Conservation (phyloP, 805 yeast species). For the Sugiyamaella marilandica region DNA sequence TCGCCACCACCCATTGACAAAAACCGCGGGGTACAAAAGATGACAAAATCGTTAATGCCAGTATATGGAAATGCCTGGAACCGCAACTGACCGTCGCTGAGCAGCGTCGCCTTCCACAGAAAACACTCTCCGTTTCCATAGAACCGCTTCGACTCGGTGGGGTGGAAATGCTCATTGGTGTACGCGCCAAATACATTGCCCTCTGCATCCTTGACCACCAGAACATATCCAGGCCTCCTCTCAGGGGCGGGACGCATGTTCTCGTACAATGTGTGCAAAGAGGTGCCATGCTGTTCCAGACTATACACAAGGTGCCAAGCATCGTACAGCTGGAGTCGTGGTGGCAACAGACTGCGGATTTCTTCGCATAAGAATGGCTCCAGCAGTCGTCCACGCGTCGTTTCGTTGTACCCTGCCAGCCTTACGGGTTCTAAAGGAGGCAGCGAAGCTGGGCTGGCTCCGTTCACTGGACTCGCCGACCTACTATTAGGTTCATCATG, state of each 20-base stretch:
- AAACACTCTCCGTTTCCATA: slow-evolving; percentile 96
- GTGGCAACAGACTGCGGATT: slow-evolving; percentile 66
- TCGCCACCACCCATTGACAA: slow-evolving; percentile 88
- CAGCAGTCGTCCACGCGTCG: slow-evolving; percentile 57
- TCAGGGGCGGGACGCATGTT: slow-evolving; percentile 23
- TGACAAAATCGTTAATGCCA: slow-evolving; percentile 78
- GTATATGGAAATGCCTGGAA: slow-evolving; percentile 84
- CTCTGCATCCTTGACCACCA: slow-evolving; percentile 62
- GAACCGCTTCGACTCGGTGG: slow-evolving; percentile 67
- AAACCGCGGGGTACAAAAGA: slow-evolving; percentile 72
- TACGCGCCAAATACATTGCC: slow-evolving; percentile 74
- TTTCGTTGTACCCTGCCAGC: slow-evolving; percentile 54
- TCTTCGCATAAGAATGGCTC: slow-evolving; percentile 60
- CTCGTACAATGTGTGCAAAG: slow-evolving; percentile 67
- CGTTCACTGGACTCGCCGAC: slow-evolving; percentile 1
- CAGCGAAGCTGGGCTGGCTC: slow-evolving; percentile 3
- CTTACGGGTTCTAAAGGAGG: slow-evolving; percentile 26
- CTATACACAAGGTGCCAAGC: slow-evolving; percentile 77
- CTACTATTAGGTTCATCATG: background rate
- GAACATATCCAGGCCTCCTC: slow-evolving; percentile 62
- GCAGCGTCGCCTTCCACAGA: slow-evolving; percentile 69
- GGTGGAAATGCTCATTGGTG: slow-evolving; percentile 61
- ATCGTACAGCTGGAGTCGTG: slow-evolving; percentile 69
- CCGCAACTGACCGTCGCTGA: slow-evolving; percentile 34
- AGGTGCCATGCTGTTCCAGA: slow-evolving; percentile 89